These are phyloP conservation scores for Cyclotella baltica DNA, from an alignment of 108 stramenopile genomes.

Conservation along the genomic window DNA sequence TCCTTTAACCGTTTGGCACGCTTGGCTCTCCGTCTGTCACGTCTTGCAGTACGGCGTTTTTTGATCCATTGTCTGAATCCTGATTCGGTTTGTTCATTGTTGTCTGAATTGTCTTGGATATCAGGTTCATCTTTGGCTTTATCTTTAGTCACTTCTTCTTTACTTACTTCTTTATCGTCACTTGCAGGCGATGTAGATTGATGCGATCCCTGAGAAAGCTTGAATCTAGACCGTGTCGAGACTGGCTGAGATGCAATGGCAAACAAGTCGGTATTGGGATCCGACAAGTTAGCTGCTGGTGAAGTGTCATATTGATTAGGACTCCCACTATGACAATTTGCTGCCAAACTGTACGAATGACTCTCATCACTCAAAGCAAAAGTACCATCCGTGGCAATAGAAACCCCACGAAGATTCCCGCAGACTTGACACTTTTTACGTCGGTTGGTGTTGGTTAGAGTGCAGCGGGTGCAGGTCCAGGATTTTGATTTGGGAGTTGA, in stretches of 20 bases:
- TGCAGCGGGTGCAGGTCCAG: slow-evolving; percentile 44
- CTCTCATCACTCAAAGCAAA: slow-evolving; percentile 21
- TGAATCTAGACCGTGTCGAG: slow-evolving; percentile 34
- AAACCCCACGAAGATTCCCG: slow-evolving; percentile 25
- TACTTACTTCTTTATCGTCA: no score
- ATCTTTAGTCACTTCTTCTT: no score
- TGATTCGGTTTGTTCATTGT: no score
- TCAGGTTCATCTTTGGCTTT: no score
- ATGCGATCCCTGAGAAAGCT: slow-evolving; percentile 15
- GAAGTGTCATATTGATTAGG: no score
- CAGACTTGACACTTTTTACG: slow-evolving; percentile 46
- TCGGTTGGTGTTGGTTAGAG: slow-evolving; percentile 34
- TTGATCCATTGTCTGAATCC: not conserved
- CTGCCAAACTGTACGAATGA: not conserved
- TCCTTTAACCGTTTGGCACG: slow-evolving; percentile 8
- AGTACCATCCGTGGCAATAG: slow-evolving; percentile 18
- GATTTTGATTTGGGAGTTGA: slow-evolving; percentile 3
- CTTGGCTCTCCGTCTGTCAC: not conserved
- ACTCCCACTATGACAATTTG: no score
- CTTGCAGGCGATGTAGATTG: no score
- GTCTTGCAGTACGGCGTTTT: not conserved
- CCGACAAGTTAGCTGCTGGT: no score
- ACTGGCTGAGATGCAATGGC: slow-evolving; percentile 31
- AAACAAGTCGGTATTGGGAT: not conserved
- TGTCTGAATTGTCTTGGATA: no score